Evolutionary conservation across 345 rosid species (phyloP).

Genomic region (Sonneratia caseolaris): DNA sequence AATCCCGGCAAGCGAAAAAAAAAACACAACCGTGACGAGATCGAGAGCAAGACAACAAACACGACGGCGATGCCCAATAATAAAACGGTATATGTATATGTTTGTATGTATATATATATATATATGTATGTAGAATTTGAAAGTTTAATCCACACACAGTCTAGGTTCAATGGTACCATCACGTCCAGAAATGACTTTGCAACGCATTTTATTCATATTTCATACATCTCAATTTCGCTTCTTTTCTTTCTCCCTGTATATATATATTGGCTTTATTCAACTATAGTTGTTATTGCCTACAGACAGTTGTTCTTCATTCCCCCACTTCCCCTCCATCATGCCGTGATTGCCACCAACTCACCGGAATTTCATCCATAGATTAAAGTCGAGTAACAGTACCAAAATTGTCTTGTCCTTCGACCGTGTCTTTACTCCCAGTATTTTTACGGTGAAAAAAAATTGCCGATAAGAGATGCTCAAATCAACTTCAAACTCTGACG

Average conservation of each 20-base stretch:
- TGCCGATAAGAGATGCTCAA: too few species aligned
- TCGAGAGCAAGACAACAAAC: too few species aligned
- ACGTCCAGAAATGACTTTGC: background rate
- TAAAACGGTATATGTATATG: too few species aligned
- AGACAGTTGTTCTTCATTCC: background rate
- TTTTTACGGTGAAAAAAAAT: too few species aligned
- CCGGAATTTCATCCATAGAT: background rate
- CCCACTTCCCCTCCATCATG: constrained; percentile 3
- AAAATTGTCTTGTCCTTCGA: background rate
- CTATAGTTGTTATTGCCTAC: constrained; percentile 9
- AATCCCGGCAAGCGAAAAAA: too few species aligned
- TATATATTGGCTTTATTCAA: constrained; percentile 4
- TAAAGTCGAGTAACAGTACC: background rate
- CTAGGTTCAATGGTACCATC: constrained; percentile 7
- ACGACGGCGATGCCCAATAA: too few species aligned
- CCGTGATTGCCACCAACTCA: constrained; percentile 6
- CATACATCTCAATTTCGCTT: background rate
- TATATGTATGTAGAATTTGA: background rate
- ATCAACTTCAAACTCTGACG: too few species aligned
- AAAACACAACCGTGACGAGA: background rate
- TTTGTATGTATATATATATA: too few species aligned
- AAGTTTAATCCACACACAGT: background rate
- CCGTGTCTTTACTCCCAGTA: too few species aligned
- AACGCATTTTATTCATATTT: background rate
- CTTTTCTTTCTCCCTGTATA: background rate